These are phyloP conservation scores for Colletotrichum caudatum DNA, from an alignment of 2,329 filamentous ascomycete genomes.

Conservation along the genomic window DNA sequence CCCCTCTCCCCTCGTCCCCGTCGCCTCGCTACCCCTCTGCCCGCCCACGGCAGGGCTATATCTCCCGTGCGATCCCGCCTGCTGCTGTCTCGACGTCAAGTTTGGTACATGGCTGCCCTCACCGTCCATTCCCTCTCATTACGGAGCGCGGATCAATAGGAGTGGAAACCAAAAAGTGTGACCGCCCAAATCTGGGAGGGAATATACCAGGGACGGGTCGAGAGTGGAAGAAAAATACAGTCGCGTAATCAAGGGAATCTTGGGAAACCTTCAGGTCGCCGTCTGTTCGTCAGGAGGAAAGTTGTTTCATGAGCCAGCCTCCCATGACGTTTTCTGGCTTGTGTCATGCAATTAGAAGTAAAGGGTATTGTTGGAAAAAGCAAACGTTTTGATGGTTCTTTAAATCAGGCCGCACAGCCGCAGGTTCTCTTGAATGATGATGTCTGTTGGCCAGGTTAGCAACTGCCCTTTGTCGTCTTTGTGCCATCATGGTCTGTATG, in stretches of 20 bases:
- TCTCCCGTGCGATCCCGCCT: conserved; percentile 22
- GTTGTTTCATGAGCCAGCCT: conserved; percentile 43
- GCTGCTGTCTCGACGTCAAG: conserved; percentile 34
- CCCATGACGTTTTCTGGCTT: conserved; percentile 41
- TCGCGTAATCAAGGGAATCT: conserved; percentile 41
- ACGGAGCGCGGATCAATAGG: conserved; percentile 32
- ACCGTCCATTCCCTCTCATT: conserved; percentile 20
- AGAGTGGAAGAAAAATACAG: conserved; percentile 41
- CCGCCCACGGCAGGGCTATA: neutral
- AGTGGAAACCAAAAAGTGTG: conserved; percentile 34
- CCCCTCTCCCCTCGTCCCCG: conserved; percentile 11
- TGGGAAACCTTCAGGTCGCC: conserved; percentile 41
- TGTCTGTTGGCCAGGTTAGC: conserved; percentile 70
- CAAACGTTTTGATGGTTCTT: conserved; percentile 55
- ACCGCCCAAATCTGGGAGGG: conserved; percentile 23
- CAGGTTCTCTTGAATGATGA: conserved; percentile 99
- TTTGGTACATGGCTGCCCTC: conserved; percentile 38
- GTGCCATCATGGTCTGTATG: neutral
- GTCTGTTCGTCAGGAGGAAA: conserved; percentile 37
- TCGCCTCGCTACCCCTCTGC: conserved; percentile 9
- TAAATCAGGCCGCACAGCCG: conserved; percentile 97
- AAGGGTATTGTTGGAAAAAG: conserved; percentile 58
- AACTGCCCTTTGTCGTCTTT: conserved; percentile 17
- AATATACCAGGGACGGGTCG: conserved; percentile 35
- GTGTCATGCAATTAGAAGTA: conserved; percentile 48